Evolutionary conservation across 257 asterid species (phyloP).

Genomic region (Solanum clarkiae): DNA sequence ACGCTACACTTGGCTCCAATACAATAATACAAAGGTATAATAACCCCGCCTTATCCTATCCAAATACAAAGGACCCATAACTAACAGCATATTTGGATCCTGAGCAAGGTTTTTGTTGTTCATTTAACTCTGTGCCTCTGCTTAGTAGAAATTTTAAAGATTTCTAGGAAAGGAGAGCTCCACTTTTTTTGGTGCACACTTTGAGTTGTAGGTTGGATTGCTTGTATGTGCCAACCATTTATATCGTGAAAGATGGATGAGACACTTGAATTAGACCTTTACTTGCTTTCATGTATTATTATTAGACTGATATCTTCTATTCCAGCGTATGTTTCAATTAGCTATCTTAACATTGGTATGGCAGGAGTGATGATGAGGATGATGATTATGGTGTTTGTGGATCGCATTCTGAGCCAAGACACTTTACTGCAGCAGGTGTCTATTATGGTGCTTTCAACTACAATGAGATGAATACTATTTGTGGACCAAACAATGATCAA

Average conservation of each 20-base stretch:
- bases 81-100: not conserved
- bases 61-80: not conserved
- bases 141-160: not conserved
- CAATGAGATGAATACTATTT: constrained; percentile 36
- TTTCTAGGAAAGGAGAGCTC: not conserved
- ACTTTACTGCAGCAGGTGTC: constrained; percentile 37
- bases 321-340: not conserved
- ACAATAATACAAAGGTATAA: not conserved
- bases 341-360: not conserved
- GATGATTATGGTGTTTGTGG: constrained; percentile 46
- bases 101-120: not conserved
- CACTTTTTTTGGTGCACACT: not conserved
- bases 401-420: constrained; percentile 28
- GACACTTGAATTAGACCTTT: not conserved
- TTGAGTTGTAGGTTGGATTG: not conserved
- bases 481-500: constrained; percentile 37
- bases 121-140: not conserved
- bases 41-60: not conserved
- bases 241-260: not conserved
- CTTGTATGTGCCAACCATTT: not conserved
- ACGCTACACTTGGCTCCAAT: not conserved
- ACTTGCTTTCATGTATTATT: not conserved
- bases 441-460: constrained; percentile 38
- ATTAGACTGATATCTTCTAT: not conserved
- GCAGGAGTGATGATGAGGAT: constrained; percentile 75